Evolutionary conservation across 2,329 filamentous ascomycete species (phyloP), one percentile per base, ranked within the genome.

Genomic region (Colletotrichum sp.): DNA sequence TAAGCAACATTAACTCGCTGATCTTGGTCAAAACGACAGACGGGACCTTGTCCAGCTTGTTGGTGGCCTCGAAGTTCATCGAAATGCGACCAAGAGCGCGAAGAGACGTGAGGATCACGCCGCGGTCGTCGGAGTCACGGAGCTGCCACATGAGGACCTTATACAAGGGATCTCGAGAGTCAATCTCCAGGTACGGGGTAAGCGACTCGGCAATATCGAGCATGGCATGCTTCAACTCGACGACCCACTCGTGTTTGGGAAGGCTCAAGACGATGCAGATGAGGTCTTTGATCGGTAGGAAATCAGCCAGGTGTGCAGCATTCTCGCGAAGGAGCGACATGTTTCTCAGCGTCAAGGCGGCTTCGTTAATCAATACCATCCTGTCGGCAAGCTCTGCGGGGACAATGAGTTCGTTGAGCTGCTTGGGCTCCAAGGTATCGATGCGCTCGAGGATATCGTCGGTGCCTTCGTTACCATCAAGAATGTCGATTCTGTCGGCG

Each of bases 271-370:
- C 89, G 77, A 98, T 94, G 81, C 95, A 94, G 71, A 98, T 88
- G 65, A 97, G 90, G 80, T 98, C 96, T 81, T 94, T 93, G 52
- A 97, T 87, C 2, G 95, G 89, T 21, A 78, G 48, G 75, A 96
- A 92, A 28, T 94, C 92, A 7, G 95, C 91, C 80, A 98, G 90
- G 82, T 96, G 97, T 28, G 90, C 86, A 0, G 96, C 96, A 81
- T 99, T 99, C 77, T 98, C 96, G 26, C 93, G 91, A 24, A 98
- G 88, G 84, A 97, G 94, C n/a, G 96, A 93, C 96, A 99, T 98
- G 83, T 99, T 99, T 67, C 97, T 92, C 58, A 98, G 89, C 21
- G 98, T 96, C 62, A 98, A 87, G 24, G 94, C 93, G 3, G 97
- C 96, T 84, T 98, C 96, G 28, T 94, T 96, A 76, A 98, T 90